Evolutionary conservation across 2,329 filamentous ascomycete genomes (phyloP), one percentile per base, ranked within the genome.

Genomic region (Lachnellula occidentalis): DNA sequence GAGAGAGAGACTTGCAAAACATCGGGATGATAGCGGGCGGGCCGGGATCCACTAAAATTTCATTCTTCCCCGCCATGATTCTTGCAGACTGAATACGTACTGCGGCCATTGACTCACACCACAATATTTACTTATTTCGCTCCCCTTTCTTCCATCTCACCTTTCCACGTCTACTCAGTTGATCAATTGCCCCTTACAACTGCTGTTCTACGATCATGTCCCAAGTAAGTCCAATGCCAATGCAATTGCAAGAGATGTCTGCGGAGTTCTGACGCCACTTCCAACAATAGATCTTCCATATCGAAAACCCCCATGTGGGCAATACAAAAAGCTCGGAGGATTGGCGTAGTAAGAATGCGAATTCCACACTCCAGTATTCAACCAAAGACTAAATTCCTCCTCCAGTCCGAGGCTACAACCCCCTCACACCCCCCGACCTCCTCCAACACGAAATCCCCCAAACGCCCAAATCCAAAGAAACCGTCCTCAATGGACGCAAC

Each of bases 371-470:
- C 54, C 56, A 45, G 39, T 48, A 36, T 11, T 9, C n/a, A 50
- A 45, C 21, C 58, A 55, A 57, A 66, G 68, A 66, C 67, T 63
- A 45, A 61, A 55, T 34, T 22, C 7, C 7, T 24, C 39, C 12
- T 48, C 50, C 60, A 90, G 87, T 91, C 72, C 86, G 87, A 59
- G 92, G 92, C 65, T 92, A 95, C 80, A 96, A 95, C 71, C 92
- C 90, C 66, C 78, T 99, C 63, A 96, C 90, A 14, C 86, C 94
- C 6, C 94, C 94, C 58, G 90, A 96, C 68, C 85, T 99, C 60
- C 90, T 99, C 57, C 92, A 97, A 73, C 88, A 92, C 78, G 92
- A 97, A 72, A 92, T 99, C 67, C 76, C 80, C 34, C 79, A 83
- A 62, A 71, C 70, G 1, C 36, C 60, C 2, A 63, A 67, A 55